Conservation (phyloP, 2,329 filamentous ascomycete genomes). For the Fusarium proliferatum region DNA sequence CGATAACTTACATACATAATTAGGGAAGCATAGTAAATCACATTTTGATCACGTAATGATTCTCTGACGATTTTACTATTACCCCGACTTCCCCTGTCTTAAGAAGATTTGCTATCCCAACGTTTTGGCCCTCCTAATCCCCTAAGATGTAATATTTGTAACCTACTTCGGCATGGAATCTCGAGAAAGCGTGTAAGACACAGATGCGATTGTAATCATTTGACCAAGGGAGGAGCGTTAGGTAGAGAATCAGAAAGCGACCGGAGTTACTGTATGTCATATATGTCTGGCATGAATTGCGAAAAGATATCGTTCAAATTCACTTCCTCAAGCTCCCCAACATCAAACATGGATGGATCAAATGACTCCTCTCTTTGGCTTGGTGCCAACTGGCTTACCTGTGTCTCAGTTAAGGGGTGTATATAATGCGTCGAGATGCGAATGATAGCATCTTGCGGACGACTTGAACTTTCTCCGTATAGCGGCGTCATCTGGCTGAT, state of each 20-base stretch:
- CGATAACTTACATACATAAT: too few species aligned
- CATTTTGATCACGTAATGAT: rapidly evolving
- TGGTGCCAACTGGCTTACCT: not conserved
- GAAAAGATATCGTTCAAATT: constrained; percentile 12
- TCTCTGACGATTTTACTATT: rapidly evolving
- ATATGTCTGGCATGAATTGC: not conserved
- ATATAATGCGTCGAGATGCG: constrained; percentile 12
- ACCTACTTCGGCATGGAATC: not conserved
- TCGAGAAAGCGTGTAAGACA: not conserved
- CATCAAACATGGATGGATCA: constrained; percentile 4
- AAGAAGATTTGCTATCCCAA: too few species aligned
- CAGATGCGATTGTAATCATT: not conserved
- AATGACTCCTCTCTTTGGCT: not conserved
- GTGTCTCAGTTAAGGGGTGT: not conserved
- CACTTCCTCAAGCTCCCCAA: constrained; percentile 3
- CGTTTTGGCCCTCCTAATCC: not conserved
- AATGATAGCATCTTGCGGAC: constrained; percentile 1
- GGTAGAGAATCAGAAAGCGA: too few species aligned
- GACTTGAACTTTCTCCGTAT: not conserved
- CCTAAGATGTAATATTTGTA: not conserved
- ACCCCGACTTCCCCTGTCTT: not conserved
- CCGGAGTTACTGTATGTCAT: not conserved
- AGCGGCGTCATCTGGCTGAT: constrained; percentile 2
- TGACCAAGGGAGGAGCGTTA: rapidly evolving
- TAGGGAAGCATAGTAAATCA: not conserved